A percentile compares a stretch with the other conserved stretches of the same genome.
Evolutionary conservation across 805 yeast genomes (phyloP).

Genomic region (Nakazawaea siamensis): DNA sequence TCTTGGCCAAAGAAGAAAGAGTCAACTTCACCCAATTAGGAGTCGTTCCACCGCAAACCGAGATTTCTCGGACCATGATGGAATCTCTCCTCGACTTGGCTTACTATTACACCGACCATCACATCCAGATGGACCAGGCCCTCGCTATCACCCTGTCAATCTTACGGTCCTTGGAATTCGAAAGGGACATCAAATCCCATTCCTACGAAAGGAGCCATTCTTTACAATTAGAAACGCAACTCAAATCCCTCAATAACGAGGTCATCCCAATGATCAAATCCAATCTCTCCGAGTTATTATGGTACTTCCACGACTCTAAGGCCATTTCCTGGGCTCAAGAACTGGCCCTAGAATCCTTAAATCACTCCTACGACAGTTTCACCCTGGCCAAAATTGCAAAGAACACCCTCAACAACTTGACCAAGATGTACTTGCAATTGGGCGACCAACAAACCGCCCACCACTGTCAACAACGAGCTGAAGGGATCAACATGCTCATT

Average conservation of each 20-base stretch:
- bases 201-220: constrained; percentile 10
- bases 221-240: constrained; percentile 8
- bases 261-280: constrained; percentile 29
- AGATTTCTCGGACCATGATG: constrained; percentile 16
- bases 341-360: constrained; percentile 24
- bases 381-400: constrained; percentile 30
- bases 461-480: constrained; percentile 18
- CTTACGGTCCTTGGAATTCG: constrained; percentile 20
- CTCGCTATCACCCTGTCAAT: constrained; percentile 27
- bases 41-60: constrained; percentile 17
- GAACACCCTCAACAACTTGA: constrained; percentile 26
- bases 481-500: constrained; percentile 17
- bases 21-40: constrained; percentile 1
- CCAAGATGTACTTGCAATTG: constrained; percentile 22
- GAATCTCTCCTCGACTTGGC: constrained; percentile 23
- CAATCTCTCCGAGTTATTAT: constrained; percentile 34
- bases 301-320: constrained; percentile 22
- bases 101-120: constrained; percentile 19
- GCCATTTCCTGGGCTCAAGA: constrained; percentile 34
- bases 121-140: constrained; percentile 17
- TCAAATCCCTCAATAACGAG: constrained; percentile 19
- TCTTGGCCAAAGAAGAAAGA: not conserved
- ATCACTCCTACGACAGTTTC: constrained; percentile 22
- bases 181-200: constrained; percentile 9
- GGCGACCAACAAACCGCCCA: constrained; percentile 20